These are phyloP conservation scores for Nannochloropsis oceanica DNA, from an alignment of 108 stramenopile species.

Conservation along the genomic window DNA sequence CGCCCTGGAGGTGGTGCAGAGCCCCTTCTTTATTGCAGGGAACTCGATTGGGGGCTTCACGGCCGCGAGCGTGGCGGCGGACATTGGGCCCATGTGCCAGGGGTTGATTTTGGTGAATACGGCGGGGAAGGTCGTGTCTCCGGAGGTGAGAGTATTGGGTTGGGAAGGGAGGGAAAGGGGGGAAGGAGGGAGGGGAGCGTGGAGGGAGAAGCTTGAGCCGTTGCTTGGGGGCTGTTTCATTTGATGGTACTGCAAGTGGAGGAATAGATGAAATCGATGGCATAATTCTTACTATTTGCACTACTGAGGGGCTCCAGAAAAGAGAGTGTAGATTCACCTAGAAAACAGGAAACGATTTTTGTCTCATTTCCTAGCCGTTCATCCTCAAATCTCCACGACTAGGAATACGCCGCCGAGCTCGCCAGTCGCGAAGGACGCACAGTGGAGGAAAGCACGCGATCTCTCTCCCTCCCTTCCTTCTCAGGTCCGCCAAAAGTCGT, in stretches of 20 bases:
- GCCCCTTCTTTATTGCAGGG: conserved; percentile 31
- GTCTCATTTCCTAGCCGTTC: too few relatives aligned
- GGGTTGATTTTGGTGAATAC: conserved; percentile 33
- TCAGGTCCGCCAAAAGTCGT: conserved; percentile 14
- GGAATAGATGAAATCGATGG: too few relatives aligned
- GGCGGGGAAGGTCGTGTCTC: conserved; percentile 6
- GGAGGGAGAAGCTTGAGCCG: neutral
- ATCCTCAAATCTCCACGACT: neutral
- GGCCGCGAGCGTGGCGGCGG: conserved; percentile 27
- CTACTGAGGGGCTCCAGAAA: too few relatives aligned
- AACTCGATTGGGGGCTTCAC: conserved; percentile 41
- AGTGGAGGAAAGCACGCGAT: conserved; percentile 6
- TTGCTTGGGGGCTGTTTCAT: too few relatives aligned
- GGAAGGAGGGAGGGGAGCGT: neutral
- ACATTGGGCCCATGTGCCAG: conserved; percentile 9
- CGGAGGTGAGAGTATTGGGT: neutral
- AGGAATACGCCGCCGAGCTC: neutral
- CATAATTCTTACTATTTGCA: too few relatives aligned
- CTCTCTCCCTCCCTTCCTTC: conserved; percentile 9
- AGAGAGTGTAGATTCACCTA: too few relatives aligned
- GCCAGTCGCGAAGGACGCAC: neutral
- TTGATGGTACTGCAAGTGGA: too few relatives aligned
- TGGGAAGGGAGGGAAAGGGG: neutral
- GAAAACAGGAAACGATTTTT: too few relatives aligned
- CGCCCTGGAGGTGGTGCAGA: conserved; percentile 1